phyloP scores from a whole-genome alignment of 106 monocot species.

The Narthecium ossifragum region DNA sequence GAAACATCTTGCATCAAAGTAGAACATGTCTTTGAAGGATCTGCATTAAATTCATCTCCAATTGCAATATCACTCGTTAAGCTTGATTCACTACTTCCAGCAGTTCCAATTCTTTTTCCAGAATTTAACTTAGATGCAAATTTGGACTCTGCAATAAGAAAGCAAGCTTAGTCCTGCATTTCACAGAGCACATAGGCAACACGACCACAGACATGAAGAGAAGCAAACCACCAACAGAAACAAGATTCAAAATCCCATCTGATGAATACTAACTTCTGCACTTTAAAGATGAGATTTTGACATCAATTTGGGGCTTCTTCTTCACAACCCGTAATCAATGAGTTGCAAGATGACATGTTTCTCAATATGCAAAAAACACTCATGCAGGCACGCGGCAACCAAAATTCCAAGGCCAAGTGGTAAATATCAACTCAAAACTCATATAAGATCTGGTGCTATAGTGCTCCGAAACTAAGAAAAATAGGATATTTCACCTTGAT shows the following conservation, averaged over 20 bases:
- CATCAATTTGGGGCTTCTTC: too few relatives aligned
- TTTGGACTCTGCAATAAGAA: slow-evolving; percentile 19
- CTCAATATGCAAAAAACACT: too few relatives aligned
- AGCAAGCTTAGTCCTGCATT: slow-evolving; percentile 18
- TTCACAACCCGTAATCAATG: too few relatives aligned
- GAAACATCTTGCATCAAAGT: slow-evolving; percentile 18
- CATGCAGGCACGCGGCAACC: too few relatives aligned
- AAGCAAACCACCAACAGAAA: neutral
- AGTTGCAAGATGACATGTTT: too few relatives aligned
- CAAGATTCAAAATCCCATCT: neutral
- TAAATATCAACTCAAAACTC: too few relatives aligned
- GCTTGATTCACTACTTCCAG: slow-evolving; percentile 6
- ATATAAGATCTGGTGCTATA: too few relatives aligned
- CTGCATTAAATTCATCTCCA: slow-evolving; percentile 14
- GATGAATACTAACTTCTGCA: too few relatives aligned
- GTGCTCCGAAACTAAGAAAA: neutral
- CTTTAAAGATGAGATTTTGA: too few relatives aligned
- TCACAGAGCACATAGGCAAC: slow-evolving; percentile 14
- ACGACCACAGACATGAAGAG: neutral
- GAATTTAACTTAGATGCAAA: slow-evolving; percentile 1
- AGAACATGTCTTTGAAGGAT: slow-evolving; percentile 8
- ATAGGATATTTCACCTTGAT: slow-evolving; percentile 20
- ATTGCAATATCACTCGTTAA: slow-evolving; percentile 44
- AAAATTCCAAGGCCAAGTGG: too few relatives aligned
- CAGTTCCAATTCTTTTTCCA: neutral